Conservation (phyloP, 306 rosid species). For the Medicago truncatula region DNA sequence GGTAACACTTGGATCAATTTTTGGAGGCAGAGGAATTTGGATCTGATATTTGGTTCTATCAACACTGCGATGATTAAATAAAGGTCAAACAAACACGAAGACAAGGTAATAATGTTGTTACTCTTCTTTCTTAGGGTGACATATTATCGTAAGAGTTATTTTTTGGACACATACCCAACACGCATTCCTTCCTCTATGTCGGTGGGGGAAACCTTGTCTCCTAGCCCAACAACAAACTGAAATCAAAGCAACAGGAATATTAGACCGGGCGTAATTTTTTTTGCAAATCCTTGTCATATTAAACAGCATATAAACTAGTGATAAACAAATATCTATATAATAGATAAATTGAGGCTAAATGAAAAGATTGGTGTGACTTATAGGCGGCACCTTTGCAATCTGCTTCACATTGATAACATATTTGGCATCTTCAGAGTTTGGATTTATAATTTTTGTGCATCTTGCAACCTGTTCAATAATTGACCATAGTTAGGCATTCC, state of each 20-base stretch:
- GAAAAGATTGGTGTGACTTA: not conserved
- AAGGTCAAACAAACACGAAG: slow-evolving; percentile 44
- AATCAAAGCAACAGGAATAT: slow-evolving; percentile 42
- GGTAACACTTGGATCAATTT: slow-evolving; percentile 97
- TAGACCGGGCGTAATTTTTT: slow-evolving; percentile 28
- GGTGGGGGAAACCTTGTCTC: slow-evolving; percentile 99
- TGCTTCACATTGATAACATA: slow-evolving; percentile 96
- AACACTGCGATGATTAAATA: slow-evolving; percentile 65
- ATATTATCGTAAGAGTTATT: slow-evolving; percentile 14
- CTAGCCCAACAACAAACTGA: slow-evolving; percentile 98
- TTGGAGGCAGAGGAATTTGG: slow-evolving; percentile 98
- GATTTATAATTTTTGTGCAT: slow-evolving; percentile 96
- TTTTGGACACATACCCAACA: slow-evolving; percentile 78
- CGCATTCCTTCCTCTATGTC: slow-evolving; percentile 99
- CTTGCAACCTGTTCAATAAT: slow-evolving; percentile 82
- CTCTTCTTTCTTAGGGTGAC: slow-evolving; percentile 3
- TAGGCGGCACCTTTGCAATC: slow-evolving; percentile 81
- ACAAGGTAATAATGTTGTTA: not conserved
- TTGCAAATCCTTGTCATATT: not conserved
- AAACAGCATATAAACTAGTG: slow-evolving; percentile 4
- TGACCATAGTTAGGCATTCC: slow-evolving; percentile 35
- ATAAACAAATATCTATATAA: slow-evolving; percentile 28
- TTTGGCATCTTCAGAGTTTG: slow-evolving; percentile 97
- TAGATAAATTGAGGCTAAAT: not conserved
- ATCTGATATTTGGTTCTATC: slow-evolving; percentile 97